A percentile compares a stretch with the other conserved stretches of the same genome.
Evolutionary conservation across 2,329 filamentous ascomycete genomes (phyloP).

Genomic region (Fusarium domesticum): DNA sequence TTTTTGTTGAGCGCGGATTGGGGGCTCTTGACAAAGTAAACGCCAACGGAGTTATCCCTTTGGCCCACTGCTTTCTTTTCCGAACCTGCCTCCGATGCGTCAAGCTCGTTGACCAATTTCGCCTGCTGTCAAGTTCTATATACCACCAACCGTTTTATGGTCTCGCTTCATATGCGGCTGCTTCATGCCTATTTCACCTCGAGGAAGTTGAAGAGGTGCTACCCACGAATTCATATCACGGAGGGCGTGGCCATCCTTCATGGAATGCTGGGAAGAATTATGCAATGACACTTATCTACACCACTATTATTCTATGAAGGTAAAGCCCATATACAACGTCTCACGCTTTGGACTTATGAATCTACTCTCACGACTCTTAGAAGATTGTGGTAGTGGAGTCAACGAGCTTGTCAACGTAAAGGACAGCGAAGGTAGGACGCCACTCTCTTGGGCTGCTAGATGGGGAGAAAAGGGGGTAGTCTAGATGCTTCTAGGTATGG

Average conservation of each 20-base stretch:
- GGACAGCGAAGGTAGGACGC: conserved; percentile 1
- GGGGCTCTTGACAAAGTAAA: neutral
- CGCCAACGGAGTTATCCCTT: neutral
- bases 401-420: neutral
- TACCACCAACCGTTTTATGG: neutral
- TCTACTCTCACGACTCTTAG: neutral
- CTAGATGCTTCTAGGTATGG: neutral
- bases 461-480: neutral
- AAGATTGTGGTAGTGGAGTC: neutral
- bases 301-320: neutral
- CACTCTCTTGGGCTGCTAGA: conserved; percentile 4
- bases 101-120: neutral
- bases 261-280: too few relatives aligned
- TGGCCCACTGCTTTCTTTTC: neutral
- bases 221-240: too few relatives aligned
- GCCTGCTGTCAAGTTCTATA: neutral
- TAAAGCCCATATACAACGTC: conserved; percentile 2
- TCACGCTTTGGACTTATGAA: neutral
- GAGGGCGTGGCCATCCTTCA: neutral
- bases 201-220: too few relatives aligned
- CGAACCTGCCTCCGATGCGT: conserved; percentile 2
- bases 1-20: conserved; percentile 1
- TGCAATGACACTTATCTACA: too few relatives aligned
- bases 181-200: too few relatives aligned
- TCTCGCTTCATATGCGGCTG: neutral